Percentiles rank a stretch among this genome's conserved stretches.
Evolutionary conservation across 768 basidiomycete species (phyloP).

Genomic region (Tulasnella sp.): DNA sequence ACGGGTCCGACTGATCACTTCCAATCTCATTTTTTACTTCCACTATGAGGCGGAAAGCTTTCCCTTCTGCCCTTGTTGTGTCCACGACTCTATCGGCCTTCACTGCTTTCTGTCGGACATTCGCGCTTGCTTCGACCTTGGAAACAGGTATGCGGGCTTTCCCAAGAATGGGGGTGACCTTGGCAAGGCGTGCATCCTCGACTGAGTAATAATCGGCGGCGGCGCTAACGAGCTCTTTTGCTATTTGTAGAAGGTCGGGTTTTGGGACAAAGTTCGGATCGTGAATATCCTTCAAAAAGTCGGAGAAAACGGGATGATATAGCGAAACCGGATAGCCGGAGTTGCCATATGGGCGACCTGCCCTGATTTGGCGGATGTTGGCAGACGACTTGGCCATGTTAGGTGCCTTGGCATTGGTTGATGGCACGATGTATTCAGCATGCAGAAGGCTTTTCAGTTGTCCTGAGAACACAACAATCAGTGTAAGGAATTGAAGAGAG

Average conservation of each 20-base stretch:
- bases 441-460: too few relatives aligned
- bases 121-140: too few relatives aligned
- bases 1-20: conserved; percentile 1
- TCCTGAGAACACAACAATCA: too few relatives aligned
- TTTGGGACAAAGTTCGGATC: not conserved
- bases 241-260: not conserved
- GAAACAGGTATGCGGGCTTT: not conserved
- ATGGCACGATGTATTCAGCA: too few relatives aligned
- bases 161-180: not conserved
- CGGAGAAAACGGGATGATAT: conserved; percentile 4
- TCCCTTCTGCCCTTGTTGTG: not conserved
- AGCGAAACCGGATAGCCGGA: conserved; percentile 6
- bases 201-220: too few relatives aligned
- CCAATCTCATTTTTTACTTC: conserved; percentile 16
- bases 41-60: not conserved
- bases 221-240: too few relatives aligned
- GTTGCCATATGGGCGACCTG: not conserved
- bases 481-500: too few relatives aligned
- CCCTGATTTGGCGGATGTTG: too few relatives aligned
- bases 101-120: too few relatives aligned
- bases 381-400: too few relatives aligned
- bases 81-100: not conserved
- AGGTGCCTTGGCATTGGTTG: too few relatives aligned
- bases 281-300: not conserved
- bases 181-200: too few relatives aligned